Percentiles rank a stretch among this genome's conserved stretches.
These are phyloP conservation scores for Solanum chacoense DNA, from an alignment of 305 asterid species.

Conservation along the genomic window DNA sequence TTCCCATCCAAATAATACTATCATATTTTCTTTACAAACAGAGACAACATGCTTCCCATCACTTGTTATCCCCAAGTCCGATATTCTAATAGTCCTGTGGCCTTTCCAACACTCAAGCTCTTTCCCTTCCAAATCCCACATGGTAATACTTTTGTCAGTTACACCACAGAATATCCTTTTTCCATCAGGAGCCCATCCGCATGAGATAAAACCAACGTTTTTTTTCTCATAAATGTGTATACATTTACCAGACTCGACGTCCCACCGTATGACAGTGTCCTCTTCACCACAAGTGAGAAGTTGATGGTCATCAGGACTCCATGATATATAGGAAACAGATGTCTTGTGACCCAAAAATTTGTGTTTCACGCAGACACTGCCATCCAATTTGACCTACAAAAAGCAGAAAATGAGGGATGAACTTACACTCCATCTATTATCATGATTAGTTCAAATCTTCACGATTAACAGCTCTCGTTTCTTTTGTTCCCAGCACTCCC, in stretches of 20 bases:
- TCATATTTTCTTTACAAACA: constrained; percentile 45
- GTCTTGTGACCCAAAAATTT: constrained; percentile 48
- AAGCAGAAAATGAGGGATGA: neutral
- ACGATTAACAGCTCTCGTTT: neutral
- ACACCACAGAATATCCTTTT: constrained; percentile 49
- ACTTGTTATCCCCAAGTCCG: constrained; percentile 50
- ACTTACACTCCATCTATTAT: neutral
- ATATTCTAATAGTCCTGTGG: constrained; percentile 38
- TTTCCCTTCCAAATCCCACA: constrained; percentile 85
- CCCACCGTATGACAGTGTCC: constrained; percentile 73
- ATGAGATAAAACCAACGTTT: constrained; percentile 61
- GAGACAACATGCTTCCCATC: constrained; percentile 62
- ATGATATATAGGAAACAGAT: constrained; percentile 56
- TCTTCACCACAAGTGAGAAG: constrained; percentile 83
- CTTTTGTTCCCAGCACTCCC: neutral
- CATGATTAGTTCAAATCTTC: neutral
- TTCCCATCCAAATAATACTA: constrained; percentile 52
- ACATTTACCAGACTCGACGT: constrained; percentile 55
- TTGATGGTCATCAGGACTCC: constrained; percentile 69
- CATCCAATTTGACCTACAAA: constrained; percentile 42
- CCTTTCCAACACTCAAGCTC: constrained; percentile 68
- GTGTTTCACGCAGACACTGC: constrained; percentile 35
- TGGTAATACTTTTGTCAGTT: constrained; percentile 59
- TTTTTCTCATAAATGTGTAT: constrained; percentile 41
- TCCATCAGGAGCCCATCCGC: constrained; percentile 80